Conservation (phyloP, 139 green algal genomes). For the Chlamydomonas urium region DNA sequence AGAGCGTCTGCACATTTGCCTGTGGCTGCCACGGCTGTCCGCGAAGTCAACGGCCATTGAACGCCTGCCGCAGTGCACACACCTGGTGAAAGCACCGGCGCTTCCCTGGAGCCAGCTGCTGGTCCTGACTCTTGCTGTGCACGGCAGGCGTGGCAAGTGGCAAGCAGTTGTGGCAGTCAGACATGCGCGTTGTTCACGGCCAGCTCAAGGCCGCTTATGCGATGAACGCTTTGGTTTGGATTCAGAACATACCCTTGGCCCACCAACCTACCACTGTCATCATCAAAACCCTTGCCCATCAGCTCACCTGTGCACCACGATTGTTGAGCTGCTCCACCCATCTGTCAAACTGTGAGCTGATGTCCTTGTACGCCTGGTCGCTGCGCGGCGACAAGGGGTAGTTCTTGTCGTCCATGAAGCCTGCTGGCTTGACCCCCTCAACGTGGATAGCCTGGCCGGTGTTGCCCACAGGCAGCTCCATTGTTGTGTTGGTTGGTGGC, state of each 20-base stretch:
- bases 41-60: no score
- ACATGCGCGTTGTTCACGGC: background rate
- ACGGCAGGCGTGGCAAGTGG: background rate
- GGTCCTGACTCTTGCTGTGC: background rate
- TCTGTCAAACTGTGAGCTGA: constrained; percentile 1
- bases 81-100: no score
- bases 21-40: no score
- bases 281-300: background rate
- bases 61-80: no score
- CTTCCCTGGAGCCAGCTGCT: background rate
- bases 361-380: constrained; percentile 11
- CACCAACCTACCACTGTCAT: no score
- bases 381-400: constrained; percentile 7
- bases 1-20: background rate
- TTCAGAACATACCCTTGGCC: no score
- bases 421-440: constrained; percentile 11
- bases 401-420: constrained; percentile 14
- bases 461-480: no score
- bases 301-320: background rate
- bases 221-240: background rate
- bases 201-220: background rate
- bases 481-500: no score
- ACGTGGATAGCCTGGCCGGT: constrained; percentile 5
- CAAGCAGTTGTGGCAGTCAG: background rate
- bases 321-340: constrained; percentile 10